phyloP scores from a whole-genome alignment of 2,329 filamentous ascomycete genomes.

The Colletotrichum nymphaeae region DNA sequence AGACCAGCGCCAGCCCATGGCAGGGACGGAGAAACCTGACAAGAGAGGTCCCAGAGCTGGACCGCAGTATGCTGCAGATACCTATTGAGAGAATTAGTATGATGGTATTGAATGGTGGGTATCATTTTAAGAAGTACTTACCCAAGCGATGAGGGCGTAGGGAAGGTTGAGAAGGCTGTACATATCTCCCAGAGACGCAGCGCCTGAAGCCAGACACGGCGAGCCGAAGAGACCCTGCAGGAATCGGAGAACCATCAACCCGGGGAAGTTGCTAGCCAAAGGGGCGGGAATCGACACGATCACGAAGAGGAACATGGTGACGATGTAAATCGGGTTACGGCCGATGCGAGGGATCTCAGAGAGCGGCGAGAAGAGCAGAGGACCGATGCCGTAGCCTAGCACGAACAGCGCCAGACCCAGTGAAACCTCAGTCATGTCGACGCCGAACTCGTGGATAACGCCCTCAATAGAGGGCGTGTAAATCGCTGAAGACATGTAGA shows the following conservation, averaged over 20 bases:
- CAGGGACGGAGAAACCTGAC: constrained; percentile 68
- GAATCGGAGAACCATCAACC: constrained; percentile 73
- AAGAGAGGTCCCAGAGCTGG: constrained; percentile 70
- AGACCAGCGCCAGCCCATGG: constrained; percentile 72
- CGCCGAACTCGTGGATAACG: constrained; percentile 64
- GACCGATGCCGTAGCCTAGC: constrained; percentile 72
- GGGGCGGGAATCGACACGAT: constrained; percentile 74
- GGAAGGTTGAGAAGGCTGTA: constrained; percentile 67
- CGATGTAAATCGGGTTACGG: constrained; percentile 74
- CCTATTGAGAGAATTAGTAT: background rate
- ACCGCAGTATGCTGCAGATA: constrained; percentile 52
- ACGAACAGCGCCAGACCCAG: constrained; percentile 73
- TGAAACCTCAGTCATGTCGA: constrained; percentile 62
- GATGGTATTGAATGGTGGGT: too few species aligned
- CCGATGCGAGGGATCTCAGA: constrained; percentile 75
- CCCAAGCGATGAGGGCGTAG: constrained; percentile 70
- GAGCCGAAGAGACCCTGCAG: constrained; percentile 75
- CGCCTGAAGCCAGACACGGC: constrained; percentile 71
- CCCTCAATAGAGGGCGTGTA: constrained; percentile 59
- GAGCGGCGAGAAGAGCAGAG: constrained; percentile 74
- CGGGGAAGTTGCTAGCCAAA: constrained; percentile 70
- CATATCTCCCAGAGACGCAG: constrained; percentile 63
- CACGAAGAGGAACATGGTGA: constrained; percentile 76
- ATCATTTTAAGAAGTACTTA: background rate
- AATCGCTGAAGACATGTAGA: constrained; percentile 63